phyloP scores from a whole-genome alignment of 495 filamentous ascomycete species.

The Aspergillus kassunensis region DNA sequence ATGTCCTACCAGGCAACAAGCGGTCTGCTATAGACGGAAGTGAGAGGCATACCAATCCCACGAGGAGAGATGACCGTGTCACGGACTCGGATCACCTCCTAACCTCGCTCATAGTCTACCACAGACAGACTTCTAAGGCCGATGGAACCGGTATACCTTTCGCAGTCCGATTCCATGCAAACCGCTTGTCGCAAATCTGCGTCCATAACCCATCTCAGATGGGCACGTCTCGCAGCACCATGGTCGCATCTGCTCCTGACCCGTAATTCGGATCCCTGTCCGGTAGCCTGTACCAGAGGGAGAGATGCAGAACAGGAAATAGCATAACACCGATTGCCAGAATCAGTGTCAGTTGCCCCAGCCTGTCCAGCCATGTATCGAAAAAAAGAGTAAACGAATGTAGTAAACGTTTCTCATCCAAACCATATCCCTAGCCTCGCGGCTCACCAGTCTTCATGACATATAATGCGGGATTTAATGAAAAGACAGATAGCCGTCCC shows the following conservation, averaged over 20 bases:
- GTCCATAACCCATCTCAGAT: constrained; percentile 25
- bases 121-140: constrained; percentile 29
- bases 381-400: constrained; percentile 33
- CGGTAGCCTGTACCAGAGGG: constrained; percentile 23
- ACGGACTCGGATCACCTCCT: constrained; percentile 17
- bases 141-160: constrained; percentile 2
- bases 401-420: constrained; percentile 48
- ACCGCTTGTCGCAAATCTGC: constrained; percentile 13
- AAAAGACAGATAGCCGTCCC: constrained; percentile 49
- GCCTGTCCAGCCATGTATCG: constrained; percentile 27
- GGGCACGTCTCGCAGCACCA: constrained; percentile 16
- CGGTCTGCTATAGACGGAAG: constrained; percentile 1
- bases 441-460: constrained; percentile 57
- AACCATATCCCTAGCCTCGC: constrained; percentile 56
- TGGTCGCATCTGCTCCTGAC: constrained; percentile 9
- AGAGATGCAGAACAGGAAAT: constrained; percentile 1
- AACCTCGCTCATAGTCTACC: constrained; percentile 23
- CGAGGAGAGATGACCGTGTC: constrained; percentile 9
- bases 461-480: constrained; percentile 39
- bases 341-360: constrained; percentile 2
- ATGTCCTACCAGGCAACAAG: constrained; percentile 39
- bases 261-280: constrained; percentile 19
- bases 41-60: neutral
- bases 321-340: constrained; percentile 3
- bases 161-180: constrained; percentile 11